Evolutionary conservation across 1,139 yeast species (phyloP), one percentile per base, ranked within the genome.

Genomic region (Fermentozyma sake): DNA sequence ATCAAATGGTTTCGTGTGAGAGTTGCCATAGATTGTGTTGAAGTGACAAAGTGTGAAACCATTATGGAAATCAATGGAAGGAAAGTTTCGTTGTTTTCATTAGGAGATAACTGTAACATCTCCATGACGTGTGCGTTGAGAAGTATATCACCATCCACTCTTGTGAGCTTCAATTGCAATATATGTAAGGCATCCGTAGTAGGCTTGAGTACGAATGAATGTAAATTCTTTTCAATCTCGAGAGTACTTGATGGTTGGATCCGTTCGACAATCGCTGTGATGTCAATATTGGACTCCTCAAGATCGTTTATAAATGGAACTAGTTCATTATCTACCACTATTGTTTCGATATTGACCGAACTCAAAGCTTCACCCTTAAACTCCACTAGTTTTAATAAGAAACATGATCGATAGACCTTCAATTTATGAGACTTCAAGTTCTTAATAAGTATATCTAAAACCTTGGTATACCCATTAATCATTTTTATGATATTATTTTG

Each of bases 391-490:
- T 39, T 39, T 14, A 41, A 19, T 2, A 27, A 18, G 23, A 41
- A 18, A 19, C 39, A 30, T 5, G 34, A 24, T 16, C 27, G 26
- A 20, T 26, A 24, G 2, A 10, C 12, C 13, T 18, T 20, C 9
- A 33, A 25, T 3, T 19, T 14, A 5, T 25, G 7, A n/a, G 27
- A 26, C 8, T 29, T 31, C 3, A 26, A 18, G n/a, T 12, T 20
- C 10, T 26, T 28, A 4, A 29, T 16, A 12, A 38, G 22, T 5
- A 33, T 30, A 14, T 32, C 34, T 17, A 46, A 35, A 3, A 58
- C 23, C 25, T 50, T 49, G 4, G 46, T 27, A 26, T 44, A 51
- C 1, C 64, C 65, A 12, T 34, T 39, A 4, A 55, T 17, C 30
- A 59, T 41, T 31, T 58, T 55, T 7, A 41, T 31, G 10, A 34